These are phyloP conservation scores for Ophiosphaerella narmari DNA, from an alignment of 2,329 filamentous ascomycete genomes.

Conservation along the genomic window DNA sequence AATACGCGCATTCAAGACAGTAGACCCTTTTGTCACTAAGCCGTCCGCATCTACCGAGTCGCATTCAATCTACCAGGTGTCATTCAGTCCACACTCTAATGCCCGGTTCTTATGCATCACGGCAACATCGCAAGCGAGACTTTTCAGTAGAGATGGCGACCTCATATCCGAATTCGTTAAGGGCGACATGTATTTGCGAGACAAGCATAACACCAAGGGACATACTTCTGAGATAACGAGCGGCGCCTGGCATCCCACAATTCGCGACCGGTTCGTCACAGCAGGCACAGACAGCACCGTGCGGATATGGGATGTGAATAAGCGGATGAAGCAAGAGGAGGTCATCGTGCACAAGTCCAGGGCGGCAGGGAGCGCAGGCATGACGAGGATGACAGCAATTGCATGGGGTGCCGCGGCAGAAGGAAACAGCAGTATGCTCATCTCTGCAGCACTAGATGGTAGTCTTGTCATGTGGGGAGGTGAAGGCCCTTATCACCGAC, in stretches of 20 bases:
- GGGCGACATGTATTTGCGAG: constrained; percentile 96
- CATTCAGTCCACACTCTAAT: constrained; percentile 83
- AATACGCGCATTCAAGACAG: constrained; percentile 86
- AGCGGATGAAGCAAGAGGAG: constrained; percentile 85
- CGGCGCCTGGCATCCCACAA: constrained; percentile 87
- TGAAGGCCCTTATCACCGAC: constrained; percentile 81
- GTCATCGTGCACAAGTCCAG: constrained; percentile 96
- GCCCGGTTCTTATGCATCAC: constrained; percentile 83
- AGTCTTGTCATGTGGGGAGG: constrained; percentile 91
- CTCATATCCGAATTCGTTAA: constrained; percentile 87
- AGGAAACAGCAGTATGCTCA: constrained; percentile 77
- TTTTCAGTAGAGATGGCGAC: constrained; percentile 88
- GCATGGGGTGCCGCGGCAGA: constrained; percentile 79
- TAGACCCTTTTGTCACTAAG: constrained; percentile 85
- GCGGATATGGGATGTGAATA: constrained; percentile 95
- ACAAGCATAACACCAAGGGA: constrained; percentile 97
- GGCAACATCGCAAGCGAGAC: constrained; percentile 86
- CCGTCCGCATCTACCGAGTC: constrained; percentile 73
- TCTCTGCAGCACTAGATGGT: constrained; percentile 85
- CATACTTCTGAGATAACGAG: constrained; percentile 91
- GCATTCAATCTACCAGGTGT: constrained; percentile 83
- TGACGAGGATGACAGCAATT: constrained; percentile 91
- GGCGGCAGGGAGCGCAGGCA: constrained; percentile 82
- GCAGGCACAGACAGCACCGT: constrained; percentile 94
- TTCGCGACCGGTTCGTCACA: constrained; percentile 84